Evolutionary conservation across 345 rosid genomes (phyloP), one percentile per base, ranked within the genome.

Genomic region (Arabidopsis arenosa): DNA sequence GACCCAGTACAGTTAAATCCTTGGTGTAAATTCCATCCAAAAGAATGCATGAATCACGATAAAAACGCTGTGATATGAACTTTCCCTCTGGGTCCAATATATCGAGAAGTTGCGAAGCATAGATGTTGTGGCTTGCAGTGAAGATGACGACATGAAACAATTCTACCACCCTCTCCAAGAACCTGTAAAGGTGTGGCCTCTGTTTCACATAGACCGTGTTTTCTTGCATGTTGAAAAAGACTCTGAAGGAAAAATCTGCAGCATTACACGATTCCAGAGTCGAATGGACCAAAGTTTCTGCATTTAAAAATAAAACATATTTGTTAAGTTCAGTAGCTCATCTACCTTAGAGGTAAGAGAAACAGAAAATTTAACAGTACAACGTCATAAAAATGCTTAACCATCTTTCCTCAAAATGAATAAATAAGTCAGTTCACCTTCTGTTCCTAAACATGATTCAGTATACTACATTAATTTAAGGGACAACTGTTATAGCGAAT

Each of bases 251-350:
- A 84, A 93, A 93, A 85, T 93, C 93, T 21, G 93, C 92, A 85
- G 72, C 88, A 55, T 75, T 86, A 78, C 92, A 87, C 23, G 84
- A 81, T 75, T 93, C 93, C 83, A 91, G 74, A 40, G 96, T 85
- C 60, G 98, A 93, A 82, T 93, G 98, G 68, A 93, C 93, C 9
- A 93, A 88, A 69, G 98, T 93, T 85, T 93, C 98, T 93, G 92
- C 87, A 81, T 37, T 73, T 53, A 43, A 44, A 39, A 36, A 0
- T 44, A 56, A 49, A 40, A 3, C 0, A 72, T 9, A 47, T 17
- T 17, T 26, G 28, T 23, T 77, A 56, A 53, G 75, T 68, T 51
- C 7, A 6, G 21, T 43, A 52, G 26, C 30, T 6, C 59, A 23
- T 9, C 41, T 28, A 48, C 44, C 12, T 26, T 36, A 57, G 32